Percentiles rank a stretch among this genome's conserved stretches.
These are phyloP conservation scores for Cystobasidium tubakii DNA, from an alignment of 768 basidiomycete species.

Conservation along the genomic window DNA sequence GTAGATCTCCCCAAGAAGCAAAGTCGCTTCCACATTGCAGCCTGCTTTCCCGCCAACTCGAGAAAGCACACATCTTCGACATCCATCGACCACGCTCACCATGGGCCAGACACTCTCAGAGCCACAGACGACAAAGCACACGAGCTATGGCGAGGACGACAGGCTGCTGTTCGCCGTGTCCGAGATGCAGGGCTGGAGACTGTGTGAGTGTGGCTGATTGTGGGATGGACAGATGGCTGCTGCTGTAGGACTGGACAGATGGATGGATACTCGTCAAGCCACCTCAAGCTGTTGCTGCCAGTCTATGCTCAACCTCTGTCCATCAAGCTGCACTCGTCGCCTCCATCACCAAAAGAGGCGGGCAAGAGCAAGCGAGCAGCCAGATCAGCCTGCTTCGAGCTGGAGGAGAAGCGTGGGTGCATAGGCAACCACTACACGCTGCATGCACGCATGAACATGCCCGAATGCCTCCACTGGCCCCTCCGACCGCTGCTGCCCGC, in stretches of 20 bases:
- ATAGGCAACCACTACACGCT: neutral
- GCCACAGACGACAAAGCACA: slow-evolving; percentile 77
- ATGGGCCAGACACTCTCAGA: slow-evolving; percentile 78
- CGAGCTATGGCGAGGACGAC: slow-evolving; percentile 65
- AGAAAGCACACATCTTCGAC: neutral
- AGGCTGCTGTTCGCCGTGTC: slow-evolving; percentile 66
- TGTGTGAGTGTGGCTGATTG: slow-evolving; percentile 63
- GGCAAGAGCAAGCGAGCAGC: neutral
- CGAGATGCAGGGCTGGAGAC: slow-evolving; percentile 99
- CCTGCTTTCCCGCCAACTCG: slow-evolving; percentile 20
- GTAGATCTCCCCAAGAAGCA: neutral
- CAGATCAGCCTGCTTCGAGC: neutral
- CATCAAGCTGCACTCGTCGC: neutral
- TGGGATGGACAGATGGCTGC: neutral
- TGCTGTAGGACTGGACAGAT: slow-evolving; percentile 6
- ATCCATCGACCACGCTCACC: neutral
- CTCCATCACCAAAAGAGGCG: neutral
- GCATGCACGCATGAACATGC: neutral
- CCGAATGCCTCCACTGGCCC: neutral
- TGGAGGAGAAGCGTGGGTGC: neutral
- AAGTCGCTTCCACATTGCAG: slow-evolving; percentile 3
- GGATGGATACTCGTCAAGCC: neutral
- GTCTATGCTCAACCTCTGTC: neutral
- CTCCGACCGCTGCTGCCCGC: neutral
- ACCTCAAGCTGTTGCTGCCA: too few relatives aligned